Base-by-base conservation (phyloP, 176 grass and related monocot species). In the Thinopyrum elongatum region DNA sequence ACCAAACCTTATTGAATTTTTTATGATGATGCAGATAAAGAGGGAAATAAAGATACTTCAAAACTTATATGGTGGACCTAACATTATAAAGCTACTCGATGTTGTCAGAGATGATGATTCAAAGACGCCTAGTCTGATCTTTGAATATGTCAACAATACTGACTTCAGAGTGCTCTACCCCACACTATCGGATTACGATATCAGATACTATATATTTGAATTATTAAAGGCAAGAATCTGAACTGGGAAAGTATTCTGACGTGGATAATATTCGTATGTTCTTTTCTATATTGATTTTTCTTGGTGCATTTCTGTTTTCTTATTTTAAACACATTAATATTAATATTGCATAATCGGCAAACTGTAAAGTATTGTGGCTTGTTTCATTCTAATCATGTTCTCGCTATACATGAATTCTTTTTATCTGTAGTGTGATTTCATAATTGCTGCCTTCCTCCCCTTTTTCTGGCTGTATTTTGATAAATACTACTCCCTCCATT, bases 81-180 rank as follows among this genome's bases (percentile, higher is more conserved):
- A 96, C 85, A 94, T 99, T 88, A 59, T 99, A 59, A 99, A 94
- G 76, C 87, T 99, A 57, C 90, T 99, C 6, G 94, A 99, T 89
- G 90, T 96, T 91, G 97, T 99, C 84, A 79, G 94, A 94, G 97
- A 99, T 77, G 85, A 92, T 80, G 91, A 94, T 84, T 99, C 97
- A 55, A 99, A 99, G 90, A 94, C 92, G 0, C 97, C 92, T 55
- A 94, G 97, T 86, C 83, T 99, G 51, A 91, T 99, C 78, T 99
- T 99, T 90, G 97, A 99, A 89, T 74, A 96, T 53, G 81, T 99
- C 76, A 94, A 99, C 70, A 96, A 99, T 79, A 91, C 86, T 38
- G 97, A 99, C 89, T 99, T 99, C 79, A 99, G 94, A 99, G 90
- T 94, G 25, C 88, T 98, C n/a, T 96, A 99, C 78, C 97, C 97